Conservation (phyloP, 202 grass and related monocot genomes). For the Panicum virgatum region DNA sequence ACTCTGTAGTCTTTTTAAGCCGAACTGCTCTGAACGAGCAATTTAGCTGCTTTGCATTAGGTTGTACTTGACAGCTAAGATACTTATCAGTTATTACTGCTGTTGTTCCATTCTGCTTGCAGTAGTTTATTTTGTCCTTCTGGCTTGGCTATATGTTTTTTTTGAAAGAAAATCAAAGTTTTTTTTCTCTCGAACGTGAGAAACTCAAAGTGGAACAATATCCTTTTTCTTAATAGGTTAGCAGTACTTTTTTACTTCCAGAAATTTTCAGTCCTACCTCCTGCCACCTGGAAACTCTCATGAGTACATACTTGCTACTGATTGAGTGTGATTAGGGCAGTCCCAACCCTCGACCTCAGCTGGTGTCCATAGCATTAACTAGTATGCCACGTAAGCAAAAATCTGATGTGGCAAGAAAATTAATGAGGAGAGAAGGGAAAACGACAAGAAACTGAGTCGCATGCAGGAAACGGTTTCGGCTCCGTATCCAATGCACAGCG, state of each 20-base stretch:
- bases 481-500: too few relatives aligned
- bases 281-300: neutral
- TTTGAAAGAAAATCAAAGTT: too few relatives aligned
- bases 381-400: too few relatives aligned
- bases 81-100: neutral
- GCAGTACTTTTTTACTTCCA: neutral
- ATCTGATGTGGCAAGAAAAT: too few relatives aligned
- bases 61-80: slow-evolving; percentile 1
- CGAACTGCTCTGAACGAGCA: neutral
- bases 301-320: neutral
- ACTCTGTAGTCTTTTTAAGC: slow-evolving; percentile 1
- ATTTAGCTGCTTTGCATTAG: neutral
- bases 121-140: neutral
- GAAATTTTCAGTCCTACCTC: slow-evolving; percentile 9
- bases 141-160: neutral
- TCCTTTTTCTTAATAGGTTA: neutral
- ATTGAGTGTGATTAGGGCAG: neutral
- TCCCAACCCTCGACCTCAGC: too few relatives aligned
- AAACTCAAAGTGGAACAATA: neutral
- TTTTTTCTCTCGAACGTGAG: too few relatives aligned
- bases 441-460: too few relatives aligned
- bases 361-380: too few relatives aligned
- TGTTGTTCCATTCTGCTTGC: neutral
- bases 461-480: too few relatives aligned
- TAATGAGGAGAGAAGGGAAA: too few relatives aligned